These are phyloP conservation scores for Trifolium subterraneum DNA, from an alignment of 306 rosid genomes.

Conservation along the genomic window DNA sequence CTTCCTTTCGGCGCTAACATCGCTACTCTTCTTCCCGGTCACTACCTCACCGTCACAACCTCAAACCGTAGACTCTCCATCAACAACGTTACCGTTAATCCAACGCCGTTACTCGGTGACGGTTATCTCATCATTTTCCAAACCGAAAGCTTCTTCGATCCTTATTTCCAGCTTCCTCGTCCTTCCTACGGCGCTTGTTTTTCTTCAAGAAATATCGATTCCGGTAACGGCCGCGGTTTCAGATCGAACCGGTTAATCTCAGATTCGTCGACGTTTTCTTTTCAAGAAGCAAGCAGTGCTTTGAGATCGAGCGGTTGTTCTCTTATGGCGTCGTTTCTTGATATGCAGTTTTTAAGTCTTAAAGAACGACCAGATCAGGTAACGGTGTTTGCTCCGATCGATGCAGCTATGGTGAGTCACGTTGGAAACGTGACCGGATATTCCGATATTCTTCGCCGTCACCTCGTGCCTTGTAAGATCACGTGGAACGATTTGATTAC, in stretches of 20 bases:
- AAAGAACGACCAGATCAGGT: slow-evolving; percentile 27
- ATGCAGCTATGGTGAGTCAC: slow-evolving; percentile 15
- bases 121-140: slow-evolving; percentile 53
- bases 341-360: slow-evolving; percentile 1
- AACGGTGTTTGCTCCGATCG: slow-evolving; percentile 10
- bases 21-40: slow-evolving; percentile 50
- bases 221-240: neutral
- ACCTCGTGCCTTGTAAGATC: slow-evolving; percentile 62
- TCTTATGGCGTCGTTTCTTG: slow-evolving; percentile 1
- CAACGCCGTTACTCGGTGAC: slow-evolving; percentile 51
- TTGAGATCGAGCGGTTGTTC: slow-evolving; percentile 23
- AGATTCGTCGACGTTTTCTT: neutral
- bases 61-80: slow-evolving; percentile 42
- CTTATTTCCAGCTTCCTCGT: slow-evolving; percentile 40
- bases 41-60: slow-evolving; percentile 56
- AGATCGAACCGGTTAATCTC: slow-evolving; percentile 4
- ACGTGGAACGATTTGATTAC: slow-evolving; percentile 51
- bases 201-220: neutral
- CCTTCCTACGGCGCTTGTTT: slow-evolving; percentile 8
- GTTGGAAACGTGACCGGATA: slow-evolving; percentile 31
- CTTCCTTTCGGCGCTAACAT: slow-evolving; percentile 67
- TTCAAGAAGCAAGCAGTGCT: slow-evolving; percentile 1
- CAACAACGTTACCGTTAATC: slow-evolving; percentile 57
- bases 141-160: slow-evolving; percentile 51
- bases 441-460: slow-evolving; percentile 49